phyloP scores from a whole-genome alignment of 441 rosid genomes.

The Adansonia madagascariensis region DNA sequence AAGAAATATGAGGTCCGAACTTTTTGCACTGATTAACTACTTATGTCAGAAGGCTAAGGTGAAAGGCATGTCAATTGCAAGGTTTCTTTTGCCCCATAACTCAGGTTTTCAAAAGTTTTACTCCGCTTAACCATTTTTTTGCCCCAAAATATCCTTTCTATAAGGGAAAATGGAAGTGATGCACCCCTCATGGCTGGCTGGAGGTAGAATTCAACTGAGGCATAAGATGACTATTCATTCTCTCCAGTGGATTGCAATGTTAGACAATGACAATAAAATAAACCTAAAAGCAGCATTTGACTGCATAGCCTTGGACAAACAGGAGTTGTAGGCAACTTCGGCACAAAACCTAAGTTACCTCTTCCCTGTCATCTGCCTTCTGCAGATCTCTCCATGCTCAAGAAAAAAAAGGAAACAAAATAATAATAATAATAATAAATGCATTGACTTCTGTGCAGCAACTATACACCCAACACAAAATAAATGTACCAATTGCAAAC shows the following conservation, averaged over 20 bases:
- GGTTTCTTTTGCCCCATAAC: neutral
- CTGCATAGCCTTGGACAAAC: neutral
- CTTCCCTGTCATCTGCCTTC: too few species aligned
- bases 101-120: neutral
- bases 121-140: neutral
- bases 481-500: neutral
- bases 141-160: neutral
- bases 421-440: too few species aligned
- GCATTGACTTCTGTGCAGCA: too few species aligned
- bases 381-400: neutral
- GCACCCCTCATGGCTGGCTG: neutral
- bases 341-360: too few species aligned
- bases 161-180: neutral
- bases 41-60: neutral
- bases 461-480: neutral
- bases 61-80: neutral
- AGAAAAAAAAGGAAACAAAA: neutral
- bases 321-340: conserved; percentile 8
- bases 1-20: neutral
- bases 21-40: neutral
- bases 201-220: neutral
- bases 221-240: neutral
- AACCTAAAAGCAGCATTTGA: neutral
- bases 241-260: neutral
- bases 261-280: neutral